Evolutionary conservation across 2,329 filamentous ascomycete species (phyloP).

Genomic region (Cercospora sojina): DNA sequence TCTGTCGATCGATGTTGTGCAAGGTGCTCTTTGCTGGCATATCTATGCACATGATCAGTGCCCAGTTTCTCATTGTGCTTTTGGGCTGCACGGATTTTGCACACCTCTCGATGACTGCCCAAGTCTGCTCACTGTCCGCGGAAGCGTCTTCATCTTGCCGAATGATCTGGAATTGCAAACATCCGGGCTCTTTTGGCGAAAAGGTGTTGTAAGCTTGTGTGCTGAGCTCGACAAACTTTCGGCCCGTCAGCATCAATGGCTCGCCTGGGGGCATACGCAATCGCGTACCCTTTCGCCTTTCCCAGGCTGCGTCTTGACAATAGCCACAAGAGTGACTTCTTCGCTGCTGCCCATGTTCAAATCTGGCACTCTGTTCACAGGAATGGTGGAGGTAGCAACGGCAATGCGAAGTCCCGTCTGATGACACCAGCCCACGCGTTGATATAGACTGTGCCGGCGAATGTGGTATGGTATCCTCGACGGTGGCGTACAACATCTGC

Average conservation of each 20-base stretch:
- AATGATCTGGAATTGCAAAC: slow-evolving; percentile 10
- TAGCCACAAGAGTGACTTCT: slow-evolving; percentile 10
- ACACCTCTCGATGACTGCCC: slow-evolving; percentile 9
- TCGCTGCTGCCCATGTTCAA: not conserved
- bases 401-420: not conserved
- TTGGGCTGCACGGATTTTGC: not conserved
- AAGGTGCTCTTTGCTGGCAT: not conserved
- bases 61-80: not conserved
- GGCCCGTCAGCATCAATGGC: not conserved
- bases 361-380: not conserved
- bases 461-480: not conserved
- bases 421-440: not conserved
- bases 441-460: not conserved
- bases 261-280: not conserved
- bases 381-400: not conserved
- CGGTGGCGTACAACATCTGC: not conserved
- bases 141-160: not conserved
- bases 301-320: slow-evolving; percentile 10
- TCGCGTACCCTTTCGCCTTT: slow-evolving; percentile 11
- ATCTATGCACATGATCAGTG: not conserved
- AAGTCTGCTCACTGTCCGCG: not conserved
- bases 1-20: not conserved
- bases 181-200: slow-evolving; percentile 1
- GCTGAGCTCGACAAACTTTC: not conserved
- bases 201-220: slow-evolving; percentile 1